Base-by-base conservation (phyloP, 306 rosid genomes). In the Hylodesmum podocarpum region DNA sequence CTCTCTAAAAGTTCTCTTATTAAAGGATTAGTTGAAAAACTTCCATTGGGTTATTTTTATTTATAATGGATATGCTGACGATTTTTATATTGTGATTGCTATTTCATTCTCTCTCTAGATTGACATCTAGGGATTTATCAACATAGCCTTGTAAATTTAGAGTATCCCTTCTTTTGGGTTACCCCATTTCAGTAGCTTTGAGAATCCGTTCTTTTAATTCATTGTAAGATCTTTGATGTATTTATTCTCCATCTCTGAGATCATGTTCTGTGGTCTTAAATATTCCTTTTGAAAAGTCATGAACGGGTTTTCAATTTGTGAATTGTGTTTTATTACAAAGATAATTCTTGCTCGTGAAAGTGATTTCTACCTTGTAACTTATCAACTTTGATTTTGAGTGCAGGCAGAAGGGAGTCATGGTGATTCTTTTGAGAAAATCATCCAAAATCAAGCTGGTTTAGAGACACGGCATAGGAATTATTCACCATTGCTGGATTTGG, bases 401-500 rank as follows among this genome's bases (percentile, higher is more conserved):
- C 74, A 88, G 93, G 83, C 73, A 33, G 72, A 77, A 37, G 72
- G 55, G 79, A 72, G 65, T 78, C 47, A 44, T 64, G 39, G 62
- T 69, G 63, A 24, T 75, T 41, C 67, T 62, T 41, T 33, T 33
- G 73, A 81, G 79, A 82, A 72, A 33, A 18, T 49, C 43, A 34
- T 55, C 84, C 80, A 68, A 61, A 78, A 40, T 58, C 74, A 63
- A 72, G 61, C 51, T 46, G 75, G 78, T 68, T 64, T 63, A 72
- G 61, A 61, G 40, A 49, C 71, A 19, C 0, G 11, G 50, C 51
- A 63, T 46, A 33, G 77, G 31, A 72, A 25, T 29, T 58, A 77
- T 61, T 70, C 83, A 49, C 70, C 79, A 67, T 64, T 85, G 87
- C 75, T 75, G 72, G 86, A 86, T 62, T 69, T 86, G 75, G 91